phyloP scores from a whole-genome alignment of 129 eudicot genomes.

The Sambucus nigra region DNA sequence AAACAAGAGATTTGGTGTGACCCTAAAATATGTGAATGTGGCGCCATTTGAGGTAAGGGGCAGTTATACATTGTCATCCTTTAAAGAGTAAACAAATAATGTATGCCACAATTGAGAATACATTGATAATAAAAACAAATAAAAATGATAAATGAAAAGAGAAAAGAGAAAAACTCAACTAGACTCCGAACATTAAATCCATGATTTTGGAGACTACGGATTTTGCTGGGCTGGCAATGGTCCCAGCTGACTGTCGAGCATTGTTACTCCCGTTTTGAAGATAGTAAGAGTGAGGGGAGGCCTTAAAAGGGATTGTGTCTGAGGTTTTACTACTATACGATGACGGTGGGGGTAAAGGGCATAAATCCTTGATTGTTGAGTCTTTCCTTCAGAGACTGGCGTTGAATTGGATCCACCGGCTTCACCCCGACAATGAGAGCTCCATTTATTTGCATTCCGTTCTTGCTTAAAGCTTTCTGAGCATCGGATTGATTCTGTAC shows the following conservation, averaged over 20 bases:
- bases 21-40: not conserved
- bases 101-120: not conserved
- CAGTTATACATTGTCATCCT: not conserved
- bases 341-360: conserved; percentile 66
- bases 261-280: conserved; percentile 38
- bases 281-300: conserved; percentile 32
- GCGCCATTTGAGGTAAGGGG: not conserved
- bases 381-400: conserved; percentile 57
- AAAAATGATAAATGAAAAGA: too few relatives aligned
- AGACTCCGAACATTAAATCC: conserved; percentile 92
- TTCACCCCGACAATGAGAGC: conserved; percentile 82
- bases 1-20: not conserved
- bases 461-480: conserved; percentile 79
- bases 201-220: conserved; percentile 59
- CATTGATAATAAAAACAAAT: too few relatives aligned
- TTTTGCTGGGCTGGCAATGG: conserved; percentile 83
- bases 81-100: not conserved
- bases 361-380: conserved; percentile 76
- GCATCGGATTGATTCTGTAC: conserved; percentile 86
- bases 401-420: conserved; percentile 81
- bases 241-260: conserved; percentile 48
- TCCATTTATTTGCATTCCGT: conserved; percentile 77
- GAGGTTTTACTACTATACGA: conserved; percentile 31
- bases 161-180: conserved; percentile 3
- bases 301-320: conserved; percentile 41